Evolutionary conservation across 2,329 filamentous ascomycete genomes (phyloP).

Genomic region (Neopestalotiopsis sp.): DNA sequence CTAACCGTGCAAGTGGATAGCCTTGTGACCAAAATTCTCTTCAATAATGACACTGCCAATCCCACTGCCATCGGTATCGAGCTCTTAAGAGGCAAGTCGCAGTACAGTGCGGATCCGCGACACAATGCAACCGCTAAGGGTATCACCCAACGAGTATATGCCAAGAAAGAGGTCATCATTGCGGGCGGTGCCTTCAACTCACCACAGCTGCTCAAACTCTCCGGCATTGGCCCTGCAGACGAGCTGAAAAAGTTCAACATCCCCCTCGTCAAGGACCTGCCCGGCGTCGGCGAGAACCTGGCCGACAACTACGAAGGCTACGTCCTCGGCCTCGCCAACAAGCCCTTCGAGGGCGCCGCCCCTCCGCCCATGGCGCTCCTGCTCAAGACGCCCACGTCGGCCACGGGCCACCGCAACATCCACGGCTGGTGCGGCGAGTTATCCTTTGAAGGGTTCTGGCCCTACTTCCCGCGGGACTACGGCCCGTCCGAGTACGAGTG

Average conservation of each 20-base stretch:
- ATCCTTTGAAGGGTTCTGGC: slow-evolving; percentile 37
- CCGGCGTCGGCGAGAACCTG: slow-evolving; percentile 57
- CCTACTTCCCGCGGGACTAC: slow-evolving; percentile 36
- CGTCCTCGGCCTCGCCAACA: slow-evolving; percentile 30
- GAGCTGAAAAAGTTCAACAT: slow-evolving; percentile 51
- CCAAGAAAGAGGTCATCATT: slow-evolving; percentile 51
- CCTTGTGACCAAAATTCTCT: slow-evolving; percentile 33
- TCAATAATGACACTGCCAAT: slow-evolving; percentile 27
- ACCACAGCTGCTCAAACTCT: slow-evolving; percentile 57
- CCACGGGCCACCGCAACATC: slow-evolving; percentile 33
- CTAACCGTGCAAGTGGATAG: slow-evolving; percentile 40
- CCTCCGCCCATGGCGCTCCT: slow-evolving; percentile 37
- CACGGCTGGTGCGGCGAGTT: slow-evolving; percentile 35
- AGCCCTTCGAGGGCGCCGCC: slow-evolving; percentile 29
- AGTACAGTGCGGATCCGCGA: slow-evolving; percentile 40
- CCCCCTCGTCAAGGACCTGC: slow-evolving; percentile 47
- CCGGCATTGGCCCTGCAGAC: slow-evolving; percentile 50
- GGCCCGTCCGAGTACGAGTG: slow-evolving; percentile 39
- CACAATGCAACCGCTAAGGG: slow-evolving; percentile 36
- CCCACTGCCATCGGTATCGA: slow-evolving; percentile 35
- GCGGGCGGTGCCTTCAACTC: slow-evolving; percentile 55
- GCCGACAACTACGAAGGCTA: slow-evolving; percentile 48
- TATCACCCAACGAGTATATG: slow-evolving; percentile 28
- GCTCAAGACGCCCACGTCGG: slow-evolving; percentile 33
- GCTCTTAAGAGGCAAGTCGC: slow-evolving; percentile 33